These are phyloP conservation scores for Umbelopsis isabellina DNA, from an alignment of 192 early-diverging fungal species.

Conservation along the genomic window DNA sequence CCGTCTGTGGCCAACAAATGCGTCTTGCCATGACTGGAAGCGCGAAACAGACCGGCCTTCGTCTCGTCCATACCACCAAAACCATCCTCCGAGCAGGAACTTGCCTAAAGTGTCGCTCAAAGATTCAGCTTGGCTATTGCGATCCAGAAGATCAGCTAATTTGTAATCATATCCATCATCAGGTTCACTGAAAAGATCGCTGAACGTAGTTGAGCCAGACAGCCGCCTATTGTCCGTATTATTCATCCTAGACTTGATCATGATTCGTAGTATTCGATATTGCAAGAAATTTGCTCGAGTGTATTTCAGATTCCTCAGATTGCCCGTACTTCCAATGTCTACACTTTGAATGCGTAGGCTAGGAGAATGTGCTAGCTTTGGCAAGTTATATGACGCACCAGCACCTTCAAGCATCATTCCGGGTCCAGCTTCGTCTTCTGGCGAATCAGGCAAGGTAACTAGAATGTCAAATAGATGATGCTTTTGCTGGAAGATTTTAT, in stretches of 20 bases:
- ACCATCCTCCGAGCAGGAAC: slow-evolving; percentile 52
- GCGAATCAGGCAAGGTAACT: slow-evolving; percentile 39
- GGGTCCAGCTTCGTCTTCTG: not conserved
- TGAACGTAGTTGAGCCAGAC: slow-evolving; percentile 16
- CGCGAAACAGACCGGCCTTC: slow-evolving; percentile 4
- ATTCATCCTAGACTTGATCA: slow-evolving; percentile 26
- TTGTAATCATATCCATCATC: slow-evolving; percentile 17
- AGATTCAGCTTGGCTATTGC: slow-evolving; percentile 19
- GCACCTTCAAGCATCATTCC: not conserved
- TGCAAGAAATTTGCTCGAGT: slow-evolving; percentile 43
- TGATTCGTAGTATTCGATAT: slow-evolving; percentile 45
- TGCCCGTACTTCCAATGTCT: not conserved
- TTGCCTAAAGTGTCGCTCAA: slow-evolving; percentile 44
- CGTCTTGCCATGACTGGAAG: slow-evolving; percentile 23
- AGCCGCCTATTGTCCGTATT: slow-evolving; percentile 8
- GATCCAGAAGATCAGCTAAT: not conserved
- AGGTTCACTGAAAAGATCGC: slow-evolving; percentile 19
- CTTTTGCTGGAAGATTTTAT: slow-evolving; percentile 52
- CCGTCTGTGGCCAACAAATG: slow-evolving; percentile 24
- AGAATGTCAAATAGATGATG: slow-evolving; percentile 50
- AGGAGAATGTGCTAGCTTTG: not conserved
- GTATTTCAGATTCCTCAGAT: slow-evolving; percentile 13
- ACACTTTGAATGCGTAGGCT: not conserved
- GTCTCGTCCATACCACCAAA: slow-evolving; percentile 54
- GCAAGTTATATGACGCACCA: not conserved